Percentiles rank a stretch among this genome's conserved stretches.
Conservation (phyloP, 2,329 filamentous ascomycete species). For the Alternaria sp. region DNA sequence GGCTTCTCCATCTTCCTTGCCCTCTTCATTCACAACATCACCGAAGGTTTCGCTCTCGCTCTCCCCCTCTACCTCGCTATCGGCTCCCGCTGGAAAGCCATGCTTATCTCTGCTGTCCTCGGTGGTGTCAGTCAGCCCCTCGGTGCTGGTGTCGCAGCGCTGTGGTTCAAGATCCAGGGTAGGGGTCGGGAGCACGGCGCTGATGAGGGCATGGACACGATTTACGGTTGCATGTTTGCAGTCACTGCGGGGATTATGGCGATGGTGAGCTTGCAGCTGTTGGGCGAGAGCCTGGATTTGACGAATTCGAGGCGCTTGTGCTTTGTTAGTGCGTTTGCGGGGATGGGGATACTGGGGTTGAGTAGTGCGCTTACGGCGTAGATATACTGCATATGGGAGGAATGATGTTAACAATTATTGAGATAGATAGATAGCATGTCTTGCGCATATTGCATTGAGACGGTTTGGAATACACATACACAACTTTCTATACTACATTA, state of each 20-base stretch:
- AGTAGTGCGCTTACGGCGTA: conserved; percentile 88
- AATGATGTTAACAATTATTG: no score
- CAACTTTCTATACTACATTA: background rate
- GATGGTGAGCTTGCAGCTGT: conserved; percentile 86
- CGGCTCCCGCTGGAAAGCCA: conserved; percentile 77
- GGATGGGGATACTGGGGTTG: conserved; percentile 85
- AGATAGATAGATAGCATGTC: no score
- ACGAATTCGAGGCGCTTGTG: conserved; percentile 80
- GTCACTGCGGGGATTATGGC: conserved; percentile 94
- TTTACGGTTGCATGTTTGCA: conserved; percentile 84
- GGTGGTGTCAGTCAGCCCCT: conserved; percentile 88
- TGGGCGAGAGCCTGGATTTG: conserved; percentile 82
- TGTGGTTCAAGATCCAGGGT: conserved; percentile 81
- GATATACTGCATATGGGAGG: no score
- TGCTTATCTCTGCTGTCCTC: conserved; percentile 81
- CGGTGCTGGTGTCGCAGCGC: conserved; percentile 80
- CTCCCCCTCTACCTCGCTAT: conserved; percentile 92
- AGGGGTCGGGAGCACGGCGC: conserved; percentile 50
- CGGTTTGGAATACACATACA: background rate
- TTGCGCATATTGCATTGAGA: background rate
- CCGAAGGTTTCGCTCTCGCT: conserved; percentile 93
- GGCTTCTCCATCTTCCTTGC: conserved; percentile 94
- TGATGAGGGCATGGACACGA: conserved; percentile 62
- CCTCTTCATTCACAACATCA: conserved; percentile 97
- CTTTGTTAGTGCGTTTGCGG: conserved; percentile 79